Evolutionary conservation across 495 filamentous ascomycete species (phyloP).

Genomic region (Hyaloscypha finlandica): DNA sequence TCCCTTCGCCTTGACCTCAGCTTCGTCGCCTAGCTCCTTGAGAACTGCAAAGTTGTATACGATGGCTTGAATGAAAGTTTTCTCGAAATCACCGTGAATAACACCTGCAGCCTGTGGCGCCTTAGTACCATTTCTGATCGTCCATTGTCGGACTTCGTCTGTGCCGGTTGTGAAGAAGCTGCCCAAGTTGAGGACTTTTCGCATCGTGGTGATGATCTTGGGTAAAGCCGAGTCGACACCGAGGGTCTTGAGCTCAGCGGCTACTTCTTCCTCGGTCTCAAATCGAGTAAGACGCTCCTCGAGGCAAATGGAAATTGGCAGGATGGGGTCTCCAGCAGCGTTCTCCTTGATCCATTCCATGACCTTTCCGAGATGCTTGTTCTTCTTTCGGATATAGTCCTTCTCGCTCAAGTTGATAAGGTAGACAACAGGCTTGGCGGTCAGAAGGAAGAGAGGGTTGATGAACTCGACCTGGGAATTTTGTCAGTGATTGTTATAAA

Average conservation of each 20-base stretch:
- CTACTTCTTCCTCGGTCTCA: constrained; percentile 72
- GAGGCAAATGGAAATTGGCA: constrained; percentile 89
- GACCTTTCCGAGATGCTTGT: constrained; percentile 95
- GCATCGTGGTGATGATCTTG: constrained; percentile 94
- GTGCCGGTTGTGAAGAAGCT: constrained; percentile 97
- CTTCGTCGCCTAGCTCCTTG: constrained; percentile 86
- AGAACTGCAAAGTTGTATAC: constrained; percentile 83
- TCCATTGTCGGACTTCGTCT: constrained; percentile 99
- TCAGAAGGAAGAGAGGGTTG: constrained; percentile 93
- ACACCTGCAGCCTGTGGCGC: constrained; percentile 96
- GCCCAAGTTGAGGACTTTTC: constrained; percentile 81
- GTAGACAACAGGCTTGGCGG: constrained; percentile 96
- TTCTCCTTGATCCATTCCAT: constrained; percentile 92
- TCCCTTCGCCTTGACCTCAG: constrained; percentile 84
- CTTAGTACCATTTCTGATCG: constrained; percentile 93
- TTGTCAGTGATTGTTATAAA: constrained; percentile 34
- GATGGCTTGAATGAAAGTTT: constrained; percentile 98
- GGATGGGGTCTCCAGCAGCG: constrained; percentile 82
- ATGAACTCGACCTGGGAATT: constrained; percentile 85
- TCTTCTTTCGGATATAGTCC: constrained; percentile 98
- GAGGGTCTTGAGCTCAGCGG: constrained; percentile 86
- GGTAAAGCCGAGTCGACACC: constrained; percentile 86
- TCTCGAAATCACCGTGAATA: constrained; percentile 98
- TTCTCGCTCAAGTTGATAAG: constrained; percentile 96
- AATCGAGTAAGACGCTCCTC: constrained; percentile 88